These are phyloP conservation scores for Claviceps pazoutovae DNA, from an alignment of 2,329 filamentous ascomycete species.

Conservation along the genomic window DNA sequence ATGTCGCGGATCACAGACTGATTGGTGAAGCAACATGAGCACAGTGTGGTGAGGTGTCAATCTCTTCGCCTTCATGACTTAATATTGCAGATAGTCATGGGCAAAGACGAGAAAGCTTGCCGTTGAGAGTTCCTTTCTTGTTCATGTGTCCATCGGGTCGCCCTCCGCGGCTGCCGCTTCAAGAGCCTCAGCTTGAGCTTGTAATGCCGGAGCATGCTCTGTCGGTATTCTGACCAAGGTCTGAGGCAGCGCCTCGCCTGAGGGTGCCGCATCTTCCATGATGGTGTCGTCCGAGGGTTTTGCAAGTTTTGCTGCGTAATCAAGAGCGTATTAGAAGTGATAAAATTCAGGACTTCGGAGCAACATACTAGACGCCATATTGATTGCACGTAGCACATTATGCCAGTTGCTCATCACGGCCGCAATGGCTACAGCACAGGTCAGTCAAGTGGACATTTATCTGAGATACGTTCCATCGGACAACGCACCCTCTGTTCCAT, in stretches of 20 bases:
- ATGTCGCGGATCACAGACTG: not conserved
- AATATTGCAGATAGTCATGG: not conserved
- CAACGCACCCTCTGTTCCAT: constrained; percentile 61
- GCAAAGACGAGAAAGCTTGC: not conserved
- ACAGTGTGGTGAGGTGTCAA: not conserved
- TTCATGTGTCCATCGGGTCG: constrained; percentile 8
- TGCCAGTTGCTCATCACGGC: constrained; percentile 81
- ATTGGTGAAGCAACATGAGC: not conserved
- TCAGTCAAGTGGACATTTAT: constrained; percentile 9
- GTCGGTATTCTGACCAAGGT: constrained; percentile 76
- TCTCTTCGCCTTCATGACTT: not conserved
- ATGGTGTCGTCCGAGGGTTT: constrained; percentile 34
- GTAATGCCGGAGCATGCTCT: constrained; percentile 54
- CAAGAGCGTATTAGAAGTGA: constrained; percentile 6
- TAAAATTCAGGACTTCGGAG: not conserved
- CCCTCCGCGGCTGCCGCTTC: constrained; percentile 30
- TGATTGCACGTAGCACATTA: constrained; percentile 70
- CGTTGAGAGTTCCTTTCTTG: not conserved
- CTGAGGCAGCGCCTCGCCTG: constrained; percentile 50
- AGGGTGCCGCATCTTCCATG: constrained; percentile 18
- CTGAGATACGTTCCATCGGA: constrained; percentile 4
- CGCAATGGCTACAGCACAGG: constrained; percentile 51
- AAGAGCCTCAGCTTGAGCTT: constrained; percentile 43
- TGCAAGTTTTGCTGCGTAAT: constrained; percentile 49
- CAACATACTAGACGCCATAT: constrained; percentile 65